Percentiles rank a stretch among this genome's conserved stretches.
phyloP scores from a whole-genome alignment of 2,329 filamentous ascomycete species.

The Whalleya microplaca region DNA sequence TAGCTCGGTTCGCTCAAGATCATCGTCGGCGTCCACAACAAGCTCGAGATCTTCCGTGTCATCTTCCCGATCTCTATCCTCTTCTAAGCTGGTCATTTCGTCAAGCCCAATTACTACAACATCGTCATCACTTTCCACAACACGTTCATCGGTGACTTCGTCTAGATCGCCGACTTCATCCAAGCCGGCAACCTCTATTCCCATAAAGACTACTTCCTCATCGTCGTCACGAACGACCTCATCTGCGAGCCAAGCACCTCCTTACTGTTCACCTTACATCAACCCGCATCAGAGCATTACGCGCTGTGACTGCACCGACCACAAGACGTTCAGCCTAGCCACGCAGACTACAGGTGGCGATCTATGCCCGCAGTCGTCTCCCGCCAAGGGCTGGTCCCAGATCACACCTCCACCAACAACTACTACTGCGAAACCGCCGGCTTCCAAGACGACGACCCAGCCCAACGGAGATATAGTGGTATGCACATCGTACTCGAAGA shows the following conservation, averaged over 20 bases:
- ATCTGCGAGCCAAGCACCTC: no score
- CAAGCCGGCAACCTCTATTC: background rate
- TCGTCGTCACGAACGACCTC: background rate
- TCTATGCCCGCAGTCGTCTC: background rate
- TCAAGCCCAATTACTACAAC: no score
- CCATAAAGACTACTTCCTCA: background rate
- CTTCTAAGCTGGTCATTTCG: no score
- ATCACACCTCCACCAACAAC: background rate
- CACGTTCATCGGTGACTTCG: no score
- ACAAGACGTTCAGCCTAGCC: background rate
- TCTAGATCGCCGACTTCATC: background rate
- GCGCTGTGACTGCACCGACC: background rate
- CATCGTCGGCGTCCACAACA: no score
- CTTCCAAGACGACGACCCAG: background rate
- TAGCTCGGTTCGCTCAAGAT: no score
- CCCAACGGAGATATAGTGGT: background rate
- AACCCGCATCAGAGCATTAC: background rate
- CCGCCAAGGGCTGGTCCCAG: background rate
- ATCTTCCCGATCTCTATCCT: no score
- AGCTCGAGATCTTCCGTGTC: no score
- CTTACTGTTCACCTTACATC: background rate
- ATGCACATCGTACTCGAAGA: background rate
- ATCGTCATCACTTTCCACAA: no score
- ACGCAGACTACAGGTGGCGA: background rate
- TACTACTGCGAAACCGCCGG: background rate